Base-by-base conservation (phyloP, 164 flowering plant species). In the Santalum album region DNA sequence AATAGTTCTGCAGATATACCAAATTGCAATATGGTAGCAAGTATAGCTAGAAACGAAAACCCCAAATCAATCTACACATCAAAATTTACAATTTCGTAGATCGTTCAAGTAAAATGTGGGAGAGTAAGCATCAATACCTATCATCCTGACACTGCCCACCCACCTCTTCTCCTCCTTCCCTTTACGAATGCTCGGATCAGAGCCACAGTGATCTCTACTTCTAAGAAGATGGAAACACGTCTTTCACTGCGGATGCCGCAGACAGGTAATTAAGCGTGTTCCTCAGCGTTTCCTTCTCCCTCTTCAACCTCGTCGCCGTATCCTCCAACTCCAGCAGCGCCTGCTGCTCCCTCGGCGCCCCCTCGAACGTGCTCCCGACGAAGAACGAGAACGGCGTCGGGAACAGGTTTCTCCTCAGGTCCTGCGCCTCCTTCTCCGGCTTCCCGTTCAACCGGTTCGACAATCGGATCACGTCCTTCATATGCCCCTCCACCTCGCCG, bases 371-470 rank as follows among this genome's bases (percentile, higher is more conserved):
- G 59, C 96, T 86, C 24, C 87, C 98, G 0, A 91, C 98, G 54
- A 91, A 91, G 75, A 91, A 91, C 43, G 96, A 88, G 58, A 91
- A 91, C 15, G 96, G 96, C 12, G 96, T 91, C 7, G 98, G 98
- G 53, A 81, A 91, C 59, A 82, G 44, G 56, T 88, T 91, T 78
- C 84, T 64, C 64, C 98, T 53, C 65, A 91, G 61, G 51, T 91
- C 98, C 67, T 69, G 78, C 6, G 71, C 70, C 49, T 86, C 92
- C 70, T 84, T 84, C 73, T 88, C 98, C n/a, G 80, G 72, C 66
- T 91, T 91, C 47, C 96, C 98, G 42, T 82, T 82, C 67, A 91
- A 60, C 48, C 96, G 68, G 59, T 91, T 91, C 36, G 95, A 86
- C 15, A 91, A 49, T 46, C 98, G 58, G 45, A 88, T 88, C 55